A percentile compares a stretch with the other conserved stretches of the same genome.
Evolutionary conservation across 106 monocot species (phyloP).

Genomic region (Dioscorea alata): DNA sequence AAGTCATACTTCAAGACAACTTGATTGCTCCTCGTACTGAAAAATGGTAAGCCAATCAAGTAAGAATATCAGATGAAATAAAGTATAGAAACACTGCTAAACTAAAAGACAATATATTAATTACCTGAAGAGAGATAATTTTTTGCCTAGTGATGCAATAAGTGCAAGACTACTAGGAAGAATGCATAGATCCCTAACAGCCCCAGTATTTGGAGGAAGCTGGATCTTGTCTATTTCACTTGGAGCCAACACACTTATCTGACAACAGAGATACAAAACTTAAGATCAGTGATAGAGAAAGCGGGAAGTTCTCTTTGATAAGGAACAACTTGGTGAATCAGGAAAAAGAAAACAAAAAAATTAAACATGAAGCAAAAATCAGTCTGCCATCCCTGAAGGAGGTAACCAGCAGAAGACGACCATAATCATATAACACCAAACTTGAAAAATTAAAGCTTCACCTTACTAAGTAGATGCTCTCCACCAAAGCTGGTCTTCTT

Average conservation of each 20-base stretch:
- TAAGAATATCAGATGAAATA: neutral
- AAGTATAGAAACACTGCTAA: neutral
- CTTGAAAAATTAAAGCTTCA: conserved; percentile 10
- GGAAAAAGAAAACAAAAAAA: neutral
- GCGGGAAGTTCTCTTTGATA: no score
- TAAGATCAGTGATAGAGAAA: no score
- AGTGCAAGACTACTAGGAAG: conserved; percentile 57
- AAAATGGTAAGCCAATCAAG: conserved; percentile 16
- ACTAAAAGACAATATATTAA: neutral
- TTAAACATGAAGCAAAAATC: neutral
- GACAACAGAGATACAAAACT: neutral
- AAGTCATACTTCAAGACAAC: conserved; percentile 77
- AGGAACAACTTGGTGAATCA: neutral
- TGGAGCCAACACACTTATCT: conserved; percentile 58
- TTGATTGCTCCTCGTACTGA: conserved; percentile 71
- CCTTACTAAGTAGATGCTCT: conserved; percentile 72
- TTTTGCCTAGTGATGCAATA: conserved; percentile 78
- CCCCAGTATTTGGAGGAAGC: conserved; percentile 61
- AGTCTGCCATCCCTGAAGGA: neutral
- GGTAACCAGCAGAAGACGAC: no score
- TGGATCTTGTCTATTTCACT: conserved; percentile 43
- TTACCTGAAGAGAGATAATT: conserved; percentile 81
- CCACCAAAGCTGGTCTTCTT: conserved; percentile 33
- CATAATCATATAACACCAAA: neutral
- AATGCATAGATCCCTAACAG: conserved; percentile 64